Evolutionary conservation across 345 rosid genomes (phyloP).

Genomic region (Rhizophora mangle): DNA sequence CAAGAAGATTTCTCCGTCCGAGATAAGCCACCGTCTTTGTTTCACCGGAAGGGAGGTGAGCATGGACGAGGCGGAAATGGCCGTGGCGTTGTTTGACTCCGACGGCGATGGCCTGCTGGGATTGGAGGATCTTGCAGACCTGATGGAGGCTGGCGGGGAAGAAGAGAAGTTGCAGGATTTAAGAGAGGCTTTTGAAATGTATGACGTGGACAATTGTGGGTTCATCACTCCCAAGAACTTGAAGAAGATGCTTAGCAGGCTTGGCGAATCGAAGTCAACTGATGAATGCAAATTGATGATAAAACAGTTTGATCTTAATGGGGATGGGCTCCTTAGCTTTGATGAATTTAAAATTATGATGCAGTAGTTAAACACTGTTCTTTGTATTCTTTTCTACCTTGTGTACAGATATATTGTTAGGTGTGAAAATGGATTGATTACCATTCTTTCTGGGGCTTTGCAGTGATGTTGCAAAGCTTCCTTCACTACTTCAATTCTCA

Average conservation of each 20-base stretch:
- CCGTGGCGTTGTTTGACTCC: constrained; percentile 30
- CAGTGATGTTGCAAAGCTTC: too few species aligned
- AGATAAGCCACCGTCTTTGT: constrained; percentile 30
- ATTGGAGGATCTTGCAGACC: constrained; percentile 39
- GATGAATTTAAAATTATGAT: constrained; percentile 49
- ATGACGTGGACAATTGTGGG: constrained; percentile 39
- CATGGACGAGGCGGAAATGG: constrained; percentile 30
- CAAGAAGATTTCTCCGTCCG: constrained; percentile 45
- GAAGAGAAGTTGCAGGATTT: constrained; percentile 46
- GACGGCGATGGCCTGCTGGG: constrained; percentile 49
- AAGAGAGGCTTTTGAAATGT: constrained; percentile 44
- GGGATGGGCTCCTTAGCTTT: constrained; percentile 50
- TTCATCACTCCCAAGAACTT: constrained; percentile 37
- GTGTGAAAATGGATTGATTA: too few species aligned
- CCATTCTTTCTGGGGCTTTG: neutral
- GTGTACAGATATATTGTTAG: too few species aligned
- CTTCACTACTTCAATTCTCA: too few species aligned
- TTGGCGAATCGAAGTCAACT: constrained; percentile 40
- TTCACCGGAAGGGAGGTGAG: constrained; percentile 28
- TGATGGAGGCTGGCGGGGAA: constrained; percentile 45
- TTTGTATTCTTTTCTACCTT: neutral
- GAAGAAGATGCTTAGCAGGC: constrained; percentile 39
- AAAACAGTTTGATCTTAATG: constrained; percentile 36
- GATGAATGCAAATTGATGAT: constrained; percentile 49
- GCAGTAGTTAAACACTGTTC: constrained; percentile 9